Percentiles rank a stretch among this genome's conserved stretches.
Evolutionary conservation across 805 yeast species (phyloP).

Genomic region (Cyberlindnera subsufficiens): DNA sequence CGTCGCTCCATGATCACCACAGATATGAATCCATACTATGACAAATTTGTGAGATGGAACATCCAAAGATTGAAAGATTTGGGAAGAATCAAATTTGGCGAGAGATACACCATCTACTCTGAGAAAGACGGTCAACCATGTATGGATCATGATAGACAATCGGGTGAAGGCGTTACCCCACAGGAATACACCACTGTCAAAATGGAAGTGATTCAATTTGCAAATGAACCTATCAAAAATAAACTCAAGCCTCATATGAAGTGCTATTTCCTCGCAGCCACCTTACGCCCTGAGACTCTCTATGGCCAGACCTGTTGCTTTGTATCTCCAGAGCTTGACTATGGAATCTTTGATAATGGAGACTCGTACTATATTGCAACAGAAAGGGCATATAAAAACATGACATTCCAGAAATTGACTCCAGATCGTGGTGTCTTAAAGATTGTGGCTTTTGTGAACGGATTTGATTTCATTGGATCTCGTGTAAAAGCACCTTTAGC

Average conservation of each 20-base stretch:
- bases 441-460: conserved; percentile 54
- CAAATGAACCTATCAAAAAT: conserved; percentile 26
- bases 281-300: conserved; percentile 98
- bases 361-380: conserved; percentile 74
- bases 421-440: conserved; percentile 78
- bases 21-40: conserved; percentile 90
- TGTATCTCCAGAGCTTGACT: conserved; percentile 87
- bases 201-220: conserved; percentile 59
- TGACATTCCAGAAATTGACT: conserved; percentile 92
- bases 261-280: conserved; percentile 79
- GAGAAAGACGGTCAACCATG: conserved; percentile 98
- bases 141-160: conserved; percentile 96
- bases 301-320: conserved; percentile 98
- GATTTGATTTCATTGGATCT: conserved; percentile 76
- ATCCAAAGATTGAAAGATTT: conserved; percentile 76
- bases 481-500: conserved; percentile 82
- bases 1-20: conserved; percentile 94
- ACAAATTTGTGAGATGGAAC: conserved; percentile 93
- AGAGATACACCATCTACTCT: conserved; percentile 93
- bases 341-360: conserved; percentile 87
- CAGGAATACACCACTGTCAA: conserved; percentile 94
- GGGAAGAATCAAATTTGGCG: conserved; percentile 94
- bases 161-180: conserved; percentile 95
- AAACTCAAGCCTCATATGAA: conserved; percentile 17
- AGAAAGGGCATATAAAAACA: conserved; percentile 92